A percentile compares a stretch with the other conserved stretches of the same genome.
Conservation (phyloP, 2,329 filamentous ascomycete species). For the Didymella lethalis region DNA sequence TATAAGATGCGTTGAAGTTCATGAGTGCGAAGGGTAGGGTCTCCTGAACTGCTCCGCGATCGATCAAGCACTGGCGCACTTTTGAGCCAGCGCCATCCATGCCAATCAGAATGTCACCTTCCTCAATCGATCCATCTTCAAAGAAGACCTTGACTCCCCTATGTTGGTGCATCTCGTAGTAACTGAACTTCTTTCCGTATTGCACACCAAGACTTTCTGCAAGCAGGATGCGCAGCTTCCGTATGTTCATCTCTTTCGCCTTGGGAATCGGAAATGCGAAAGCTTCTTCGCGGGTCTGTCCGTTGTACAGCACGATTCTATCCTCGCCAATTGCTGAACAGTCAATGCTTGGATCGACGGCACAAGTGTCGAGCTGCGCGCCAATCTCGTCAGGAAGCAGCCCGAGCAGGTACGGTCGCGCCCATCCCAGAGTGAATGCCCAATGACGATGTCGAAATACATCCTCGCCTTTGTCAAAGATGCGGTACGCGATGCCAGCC, state of each 20-base stretch:
- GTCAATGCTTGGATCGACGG: slow-evolving; percentile 47
- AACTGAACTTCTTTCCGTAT: slow-evolving; percentile 33
- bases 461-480: slow-evolving; percentile 42
- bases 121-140: slow-evolving; percentile 36
- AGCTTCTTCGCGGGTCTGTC: slow-evolving; percentile 44
- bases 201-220: slow-evolving; percentile 48
- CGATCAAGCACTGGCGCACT: slow-evolving; percentile 38
- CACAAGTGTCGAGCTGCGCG: slow-evolving; percentile 37
- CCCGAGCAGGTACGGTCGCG: slow-evolving; percentile 40
- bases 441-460: slow-evolving; percentile 45
- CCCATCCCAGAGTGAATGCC: slow-evolving; percentile 52
- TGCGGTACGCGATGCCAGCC: slow-evolving; percentile 36
- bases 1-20: slow-evolving; percentile 43
- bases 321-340: slow-evolving; percentile 41
- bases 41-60: slow-evolving; percentile 30
- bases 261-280: slow-evolving; percentile 48
- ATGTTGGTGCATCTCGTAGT: slow-evolving; percentile 27
- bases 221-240: slow-evolving; percentile 50
- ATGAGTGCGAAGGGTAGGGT: slow-evolving; percentile 40
- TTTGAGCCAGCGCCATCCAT: slow-evolving; percentile 40
- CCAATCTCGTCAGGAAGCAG: slow-evolving; percentile 41
- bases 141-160: slow-evolving; percentile 38
- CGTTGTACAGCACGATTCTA: slow-evolving; percentile 45
- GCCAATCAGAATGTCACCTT: slow-evolving; percentile 35
- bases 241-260: slow-evolving; percentile 44